Evolutionary conservation across 345 rosid genomes (phyloP).

Genomic region (Moricandia arvensis): DNA sequence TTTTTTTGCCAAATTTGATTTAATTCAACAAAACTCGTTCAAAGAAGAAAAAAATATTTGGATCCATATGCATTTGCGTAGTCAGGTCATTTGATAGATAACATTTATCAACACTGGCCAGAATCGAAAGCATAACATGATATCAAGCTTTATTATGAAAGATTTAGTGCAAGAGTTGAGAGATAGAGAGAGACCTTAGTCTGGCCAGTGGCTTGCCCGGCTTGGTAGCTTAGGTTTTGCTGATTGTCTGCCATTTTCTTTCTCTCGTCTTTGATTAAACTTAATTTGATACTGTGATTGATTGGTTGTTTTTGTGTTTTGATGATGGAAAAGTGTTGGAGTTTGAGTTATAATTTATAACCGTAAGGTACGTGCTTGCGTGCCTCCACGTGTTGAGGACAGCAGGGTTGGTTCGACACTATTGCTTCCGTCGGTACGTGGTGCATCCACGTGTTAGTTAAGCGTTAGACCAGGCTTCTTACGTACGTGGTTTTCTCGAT

Average conservation of each 20-base stretch:
- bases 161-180: not conserved
- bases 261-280: not conserved
- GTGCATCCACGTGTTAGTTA: slow-evolving; percentile 14
- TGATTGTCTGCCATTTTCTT: slow-evolving; percentile 38
- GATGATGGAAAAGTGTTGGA: not conserved
- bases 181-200: slow-evolving; percentile 38
- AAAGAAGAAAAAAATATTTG: not conserved
- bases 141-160: no score
- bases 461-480: slow-evolving; percentile 16
- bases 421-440: not conserved
- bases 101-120: no score
- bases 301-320: not conserved
- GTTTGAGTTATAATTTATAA: slow-evolving; percentile 14
- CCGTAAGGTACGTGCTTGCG: not conserved
- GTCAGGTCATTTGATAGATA: no score
- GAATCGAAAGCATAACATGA: no score
- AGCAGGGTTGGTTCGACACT: slow-evolving; percentile 13
- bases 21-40: not conserved
- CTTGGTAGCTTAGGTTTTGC: slow-evolving; percentile 46
- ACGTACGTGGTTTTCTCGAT: slow-evolving; percentile 16
- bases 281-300: not conserved
- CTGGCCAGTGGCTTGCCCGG: slow-evolving; percentile 60
- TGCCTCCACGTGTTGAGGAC: slow-evolving; percentile 30
- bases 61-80: no score
- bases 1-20: not conserved